phyloP scores from a whole-genome alignment of 2,329 filamentous ascomycete genomes.

The Talaromyces islandicus region DNA sequence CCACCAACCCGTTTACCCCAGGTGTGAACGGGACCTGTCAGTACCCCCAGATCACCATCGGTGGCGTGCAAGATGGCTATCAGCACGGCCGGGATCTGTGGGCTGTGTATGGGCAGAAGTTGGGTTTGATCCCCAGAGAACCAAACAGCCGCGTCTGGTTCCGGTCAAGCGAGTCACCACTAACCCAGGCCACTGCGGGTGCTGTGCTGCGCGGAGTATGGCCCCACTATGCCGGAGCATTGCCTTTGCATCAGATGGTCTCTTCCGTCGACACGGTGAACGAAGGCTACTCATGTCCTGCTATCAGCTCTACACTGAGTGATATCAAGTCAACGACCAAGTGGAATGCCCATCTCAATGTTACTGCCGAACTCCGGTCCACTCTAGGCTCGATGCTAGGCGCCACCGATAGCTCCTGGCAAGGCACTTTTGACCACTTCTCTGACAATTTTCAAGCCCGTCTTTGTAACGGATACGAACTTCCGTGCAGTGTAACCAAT shows the following conservation, averaged over 20 bases:
- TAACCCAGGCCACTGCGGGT: conserved; percentile 32
- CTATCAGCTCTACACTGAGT: conserved; percentile 17
- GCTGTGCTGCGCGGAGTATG: conserved; percentile 34
- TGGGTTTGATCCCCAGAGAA: conserved; percentile 24
- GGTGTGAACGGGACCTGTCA: conserved; percentile 31
- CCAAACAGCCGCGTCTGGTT: conserved; percentile 29
- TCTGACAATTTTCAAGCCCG: conserved; percentile 37
- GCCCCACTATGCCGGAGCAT: conserved; percentile 24
- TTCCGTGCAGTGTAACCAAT: conserved; percentile 27
- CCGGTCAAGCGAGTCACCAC: conserved; percentile 29
- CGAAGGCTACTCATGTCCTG: conserved; percentile 28
- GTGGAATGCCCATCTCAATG: conserved; percentile 31
- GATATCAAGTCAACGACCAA: conserved; percentile 22
- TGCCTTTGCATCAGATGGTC: conserved; percentile 34
- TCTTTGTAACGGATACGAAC: conserved; percentile 33
- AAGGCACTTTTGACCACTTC: conserved; percentile 33
- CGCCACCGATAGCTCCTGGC: conserved; percentile 24
- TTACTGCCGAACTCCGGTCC: conserved; percentile 24
- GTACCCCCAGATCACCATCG: conserved; percentile 35
- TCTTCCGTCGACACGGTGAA: conserved; percentile 31
- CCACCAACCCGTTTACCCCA: conserved; percentile 27
- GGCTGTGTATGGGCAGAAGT: conserved; percentile 26
- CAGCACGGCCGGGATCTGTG: conserved; percentile 32
- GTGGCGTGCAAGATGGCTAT: conserved; percentile 32
- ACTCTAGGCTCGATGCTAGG: conserved; percentile 27